Percentiles rank a stretch among this genome's conserved stretches.
Conservation (phyloP, 306 rosid species). For the Castanopsis chinensis region DNA sequence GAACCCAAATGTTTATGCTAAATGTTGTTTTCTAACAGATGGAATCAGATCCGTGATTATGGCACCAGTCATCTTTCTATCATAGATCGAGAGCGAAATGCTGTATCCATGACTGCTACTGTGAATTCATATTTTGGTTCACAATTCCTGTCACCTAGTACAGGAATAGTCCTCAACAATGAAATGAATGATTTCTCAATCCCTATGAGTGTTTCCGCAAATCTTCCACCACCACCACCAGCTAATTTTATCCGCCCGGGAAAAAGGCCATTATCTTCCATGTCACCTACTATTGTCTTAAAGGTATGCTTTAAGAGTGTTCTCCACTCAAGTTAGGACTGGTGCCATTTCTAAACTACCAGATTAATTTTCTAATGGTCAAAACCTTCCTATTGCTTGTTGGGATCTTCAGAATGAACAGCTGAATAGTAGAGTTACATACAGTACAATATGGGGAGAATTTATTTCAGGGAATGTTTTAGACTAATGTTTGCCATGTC, state of each 20-base stretch:
- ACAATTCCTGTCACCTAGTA: slow-evolving; percentile 58
- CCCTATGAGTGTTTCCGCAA: slow-evolving; percentile 44
- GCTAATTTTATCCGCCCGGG: slow-evolving; percentile 75
- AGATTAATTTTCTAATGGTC: slow-evolving; percentile 1
- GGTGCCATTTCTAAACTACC: not conserved
- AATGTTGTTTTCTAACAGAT: slow-evolving; percentile 37
- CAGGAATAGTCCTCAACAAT: slow-evolving; percentile 84
- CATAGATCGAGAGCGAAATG: slow-evolving; percentile 57
- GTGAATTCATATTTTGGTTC: slow-evolving; percentile 74
- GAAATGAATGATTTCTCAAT: slow-evolving; percentile 91
- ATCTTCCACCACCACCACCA: slow-evolving; percentile 64
- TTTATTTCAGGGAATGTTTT: not conserved
- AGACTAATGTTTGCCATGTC: not conserved
- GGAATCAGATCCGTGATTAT: slow-evolving; percentile 77
- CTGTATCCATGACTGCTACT: slow-evolving; percentile 75
- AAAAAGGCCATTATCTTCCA: slow-evolving; percentile 79
- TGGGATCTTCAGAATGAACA: not conserved
- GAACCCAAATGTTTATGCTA: not conserved
- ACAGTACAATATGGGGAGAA: not conserved
- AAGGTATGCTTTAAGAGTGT: slow-evolving; percentile 44
- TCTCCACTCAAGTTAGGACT: not conserved
- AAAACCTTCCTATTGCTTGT: not conserved
- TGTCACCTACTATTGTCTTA: slow-evolving; percentile 76
- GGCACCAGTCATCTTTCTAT: slow-evolving; percentile 79
- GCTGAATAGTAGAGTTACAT: not conserved